Base-by-base conservation (phyloP, 169 alveolate species). In the Plasmodium berghei region DNA sequence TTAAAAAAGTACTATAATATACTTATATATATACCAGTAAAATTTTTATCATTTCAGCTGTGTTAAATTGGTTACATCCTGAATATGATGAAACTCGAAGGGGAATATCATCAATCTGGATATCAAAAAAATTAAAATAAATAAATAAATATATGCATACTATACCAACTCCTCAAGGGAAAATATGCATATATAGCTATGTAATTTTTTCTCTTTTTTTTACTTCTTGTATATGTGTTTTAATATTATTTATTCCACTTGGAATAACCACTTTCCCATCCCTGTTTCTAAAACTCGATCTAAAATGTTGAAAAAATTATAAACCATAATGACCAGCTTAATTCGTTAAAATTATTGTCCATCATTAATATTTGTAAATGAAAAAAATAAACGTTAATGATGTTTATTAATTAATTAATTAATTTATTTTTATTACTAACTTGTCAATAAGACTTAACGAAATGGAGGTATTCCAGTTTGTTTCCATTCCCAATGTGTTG, bases 401-500 rank as follows among this genome's bases (percentile, higher is more conserved):
- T 34, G 6, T 3, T 34, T n/a, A n/a, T n/a, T n/a, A n/a, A n/a
- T n/a, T 34, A 2, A 34, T 3, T 34, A 34, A 3, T 34, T 34
- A 28, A 28, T 3, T 28, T 1, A 34, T 34, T 34, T 34, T 34
- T 9, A 58, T 42, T 20, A 14, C 73, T 49, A 14, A 75, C 89
- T 75, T 75, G 52, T 75, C 89, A 22, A 40, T 75, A 28, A 75
- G 75, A 28, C 89, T 72, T 62, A 94, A 80, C 0, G 95, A 88
- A 12, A 95, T 94, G 95, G 94, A 85, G 8, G 96, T 91, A 88
- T 95, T 95, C 97, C 96, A 95, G 16, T 93, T 92, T 1, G 96
- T 94, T 45, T 95, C 97, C 85, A 93, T 74, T 14, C 97, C 97
- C 28, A 95, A 74, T 22, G 72, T 88, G 42, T 92, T 88, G 12